These are phyloP conservation scores for Irpex sp. DNA, from an alignment of 1,284 basidiomycete genomes.

Conservation along the genomic window DNA sequence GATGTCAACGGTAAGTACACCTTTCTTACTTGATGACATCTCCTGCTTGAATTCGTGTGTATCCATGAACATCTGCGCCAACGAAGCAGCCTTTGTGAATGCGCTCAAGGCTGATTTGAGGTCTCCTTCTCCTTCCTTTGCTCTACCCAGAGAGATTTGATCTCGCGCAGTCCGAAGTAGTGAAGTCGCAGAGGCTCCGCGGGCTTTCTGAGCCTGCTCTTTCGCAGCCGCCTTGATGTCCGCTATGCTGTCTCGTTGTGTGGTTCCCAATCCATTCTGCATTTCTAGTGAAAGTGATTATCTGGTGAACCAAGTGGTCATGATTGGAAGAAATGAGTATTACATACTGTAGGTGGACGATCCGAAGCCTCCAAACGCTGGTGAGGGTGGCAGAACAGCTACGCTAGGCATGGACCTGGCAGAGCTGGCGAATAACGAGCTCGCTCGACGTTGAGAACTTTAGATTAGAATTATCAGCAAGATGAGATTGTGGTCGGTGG, in stretches of 20 bases:
- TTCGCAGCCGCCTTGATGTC: slow-evolving; percentile 65
- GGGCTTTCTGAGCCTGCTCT: slow-evolving; percentile 47
- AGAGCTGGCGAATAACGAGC: neutral
- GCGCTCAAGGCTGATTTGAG: slow-evolving; percentile 54
- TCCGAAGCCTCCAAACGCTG: slow-evolving; percentile 22
- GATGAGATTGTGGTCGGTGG: neutral
- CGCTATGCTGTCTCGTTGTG: slow-evolving; percentile 38
- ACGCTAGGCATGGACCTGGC: slow-evolving; percentile 31
- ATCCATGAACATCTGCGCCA: slow-evolving; percentile 55
- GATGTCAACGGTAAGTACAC: slow-evolving; percentile 53
- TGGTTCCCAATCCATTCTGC: slow-evolving; percentile 30
- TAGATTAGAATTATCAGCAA: neutral
- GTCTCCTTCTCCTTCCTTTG: slow-evolving; percentile 52
- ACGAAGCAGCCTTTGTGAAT: slow-evolving; percentile 55
- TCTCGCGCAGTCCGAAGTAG: slow-evolving; percentile 58
- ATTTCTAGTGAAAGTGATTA: slow-evolving; percentile 19
- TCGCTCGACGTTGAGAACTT: neutral
- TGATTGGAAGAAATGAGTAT: slow-evolving; percentile 1
- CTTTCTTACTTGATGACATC: slow-evolving; percentile 37
- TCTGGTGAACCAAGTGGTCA: slow-evolving; percentile 5
- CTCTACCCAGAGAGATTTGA: slow-evolving; percentile 48
- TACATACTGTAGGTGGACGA: slow-evolving; percentile 25
- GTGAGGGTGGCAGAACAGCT: slow-evolving; percentile 30
- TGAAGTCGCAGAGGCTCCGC: slow-evolving; percentile 50
- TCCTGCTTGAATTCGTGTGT: slow-evolving; percentile 54